A percentile compares a stretch with the other conserved stretches of the same genome.
Conservation (phyloP, 2,329 filamentous ascomycete species). For the Microdochium bolleyi region DNA sequence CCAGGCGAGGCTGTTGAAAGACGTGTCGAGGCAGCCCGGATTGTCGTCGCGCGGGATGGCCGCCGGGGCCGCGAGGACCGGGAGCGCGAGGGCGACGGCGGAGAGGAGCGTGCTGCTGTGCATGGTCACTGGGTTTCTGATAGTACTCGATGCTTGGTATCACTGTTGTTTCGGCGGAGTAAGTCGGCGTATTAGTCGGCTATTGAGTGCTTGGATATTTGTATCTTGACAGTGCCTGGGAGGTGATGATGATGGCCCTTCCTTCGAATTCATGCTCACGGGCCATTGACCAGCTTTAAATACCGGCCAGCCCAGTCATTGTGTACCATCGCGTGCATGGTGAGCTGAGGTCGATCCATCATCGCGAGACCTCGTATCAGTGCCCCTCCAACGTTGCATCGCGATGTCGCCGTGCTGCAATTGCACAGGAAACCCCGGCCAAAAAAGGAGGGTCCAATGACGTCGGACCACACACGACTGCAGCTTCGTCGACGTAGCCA, state of each 20-base stretch:
- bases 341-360: too few relatives aligned
- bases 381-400: not conserved
- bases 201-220: too few relatives aligned
- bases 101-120: conserved; percentile 5
- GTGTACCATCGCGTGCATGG: too few relatives aligned
- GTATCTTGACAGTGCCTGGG: too few relatives aligned
- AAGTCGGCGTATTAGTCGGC: too few relatives aligned
- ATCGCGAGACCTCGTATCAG: not conserved
- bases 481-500: not conserved
- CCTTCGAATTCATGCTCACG: too few relatives aligned
- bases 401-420: not conserved
- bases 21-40: conserved; percentile 21
- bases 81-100: conserved; percentile 9
- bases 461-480: not conserved
- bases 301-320: too few relatives aligned
- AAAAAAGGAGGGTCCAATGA: not conserved
- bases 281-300: too few relatives aligned
- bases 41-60: conserved; percentile 13
- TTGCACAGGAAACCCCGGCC: not conserved
- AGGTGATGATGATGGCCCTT: too few relatives aligned
- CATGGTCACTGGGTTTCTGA: not conserved
- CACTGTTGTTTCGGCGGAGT: too few relatives aligned
- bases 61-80: conserved; percentile 13
- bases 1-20: conserved; percentile 29
- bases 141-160: too few relatives aligned